These are phyloP conservation scores for Proliferodiscus dingleyae DNA, from an alignment of 2,329 filamentous ascomycete genomes.

Conservation along the genomic window DNA sequence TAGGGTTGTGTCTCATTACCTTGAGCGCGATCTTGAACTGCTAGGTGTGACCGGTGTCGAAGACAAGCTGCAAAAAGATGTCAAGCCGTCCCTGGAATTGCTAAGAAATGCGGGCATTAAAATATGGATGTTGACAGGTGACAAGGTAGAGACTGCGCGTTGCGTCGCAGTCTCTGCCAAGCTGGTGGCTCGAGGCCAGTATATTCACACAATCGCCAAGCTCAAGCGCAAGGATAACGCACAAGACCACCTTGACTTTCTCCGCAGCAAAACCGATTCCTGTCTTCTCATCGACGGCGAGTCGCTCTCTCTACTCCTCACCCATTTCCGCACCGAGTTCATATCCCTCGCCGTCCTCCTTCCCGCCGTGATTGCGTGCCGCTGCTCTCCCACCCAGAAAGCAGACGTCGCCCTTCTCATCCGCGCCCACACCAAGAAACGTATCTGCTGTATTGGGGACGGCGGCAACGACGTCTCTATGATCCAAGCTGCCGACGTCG, in stretches of 20 bases:
- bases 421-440: conserved; percentile 85
- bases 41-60: conserved; percentile 97
- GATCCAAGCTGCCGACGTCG: conserved; percentile 98
- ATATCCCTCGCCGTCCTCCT: conserved; percentile 82
- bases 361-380: conserved; percentile 90
- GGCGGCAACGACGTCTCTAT: conserved; percentile 98
- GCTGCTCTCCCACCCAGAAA: conserved; percentile 95
- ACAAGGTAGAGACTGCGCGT: conserved; percentile 96
- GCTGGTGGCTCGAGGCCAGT: conserved; percentile 86
- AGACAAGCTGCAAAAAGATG: conserved; percentile 91
- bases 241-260: conserved; percentile 81
- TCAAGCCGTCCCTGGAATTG: conserved; percentile 91
- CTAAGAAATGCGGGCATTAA: conserved; percentile 96
- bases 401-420: conserved; percentile 90
- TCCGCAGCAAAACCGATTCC: conserved; percentile 79
- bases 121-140: conserved; percentile 99
- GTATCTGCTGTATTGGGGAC: conserved; percentile 95
- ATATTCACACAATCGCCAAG: conserved; percentile 89
- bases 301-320: conserved; percentile 77
- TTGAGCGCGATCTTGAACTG: conserved; percentile 86
- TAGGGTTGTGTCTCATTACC: conserved; percentile 69
- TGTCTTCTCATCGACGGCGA: conserved; percentile 95
- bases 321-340: conserved; percentile 77
- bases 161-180: conserved; percentile 96
- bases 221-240: conserved; percentile 78